Conservation (phyloP, 2,329 filamentous ascomycete species). For the Venturia effusa region DNA sequence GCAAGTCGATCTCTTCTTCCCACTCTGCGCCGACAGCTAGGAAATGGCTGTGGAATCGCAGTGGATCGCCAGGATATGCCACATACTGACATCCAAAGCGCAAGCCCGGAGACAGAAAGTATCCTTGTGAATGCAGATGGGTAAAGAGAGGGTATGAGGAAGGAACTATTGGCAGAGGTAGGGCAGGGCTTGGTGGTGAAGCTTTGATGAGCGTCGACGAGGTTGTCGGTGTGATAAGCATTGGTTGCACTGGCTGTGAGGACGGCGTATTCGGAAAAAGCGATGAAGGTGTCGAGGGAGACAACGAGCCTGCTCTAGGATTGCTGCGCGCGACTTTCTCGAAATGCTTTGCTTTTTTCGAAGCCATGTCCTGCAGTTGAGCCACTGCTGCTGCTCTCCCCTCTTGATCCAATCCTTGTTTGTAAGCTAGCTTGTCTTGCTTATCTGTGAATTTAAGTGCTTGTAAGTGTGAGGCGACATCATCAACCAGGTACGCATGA, state of each 20-base stretch:
- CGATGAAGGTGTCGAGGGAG: neutral
- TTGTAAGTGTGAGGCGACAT: slow-evolving; percentile 57
- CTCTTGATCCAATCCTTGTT: slow-evolving; percentile 45
- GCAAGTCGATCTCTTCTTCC: slow-evolving; percentile 74
- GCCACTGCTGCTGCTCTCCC: slow-evolving; percentile 38
- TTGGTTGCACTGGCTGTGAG: slow-evolving; percentile 11
- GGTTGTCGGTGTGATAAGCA: slow-evolving; percentile 33
- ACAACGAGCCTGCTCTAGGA: slow-evolving; percentile 9
- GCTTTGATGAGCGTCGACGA: slow-evolving; percentile 11
- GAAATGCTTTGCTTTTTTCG: slow-evolving; percentile 38
- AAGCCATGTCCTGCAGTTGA: slow-evolving; percentile 36
- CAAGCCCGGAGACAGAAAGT: slow-evolving; percentile 83
- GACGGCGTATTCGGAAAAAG: neutral
- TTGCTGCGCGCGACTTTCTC: slow-evolving; percentile 28
- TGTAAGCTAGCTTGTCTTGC: slow-evolving; percentile 50
- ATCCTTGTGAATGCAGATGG: slow-evolving; percentile 67
- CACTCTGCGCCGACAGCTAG: slow-evolving; percentile 74
- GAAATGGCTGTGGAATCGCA: slow-evolving; percentile 94
- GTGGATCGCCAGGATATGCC: slow-evolving; percentile 87
- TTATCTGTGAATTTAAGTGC: slow-evolving; percentile 49
- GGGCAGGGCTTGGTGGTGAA: slow-evolving; percentile 11
- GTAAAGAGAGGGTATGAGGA: slow-evolving; percentile 65
- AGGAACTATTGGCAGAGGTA: slow-evolving; percentile 25
- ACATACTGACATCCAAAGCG: slow-evolving; percentile 92
- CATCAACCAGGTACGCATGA: slow-evolving; percentile 71